Evolutionary conservation across 106 monocot species (phyloP).

Genomic region (Acanthochlamys bracteata): DNA sequence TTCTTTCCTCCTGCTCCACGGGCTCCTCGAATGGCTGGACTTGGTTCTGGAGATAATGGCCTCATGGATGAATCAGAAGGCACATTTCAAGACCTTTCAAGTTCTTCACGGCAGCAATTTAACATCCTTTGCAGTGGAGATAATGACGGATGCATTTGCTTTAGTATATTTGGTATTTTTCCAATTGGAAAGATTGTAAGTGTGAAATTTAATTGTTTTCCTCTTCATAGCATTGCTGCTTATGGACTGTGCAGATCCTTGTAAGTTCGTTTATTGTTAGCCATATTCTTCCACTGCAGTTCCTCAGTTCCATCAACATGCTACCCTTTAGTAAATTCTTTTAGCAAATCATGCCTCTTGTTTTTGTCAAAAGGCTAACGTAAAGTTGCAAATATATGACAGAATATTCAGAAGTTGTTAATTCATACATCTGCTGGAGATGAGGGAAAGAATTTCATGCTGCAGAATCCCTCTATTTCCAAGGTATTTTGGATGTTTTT

Average conservation of each 20-base stretch:
- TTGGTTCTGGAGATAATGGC: constrained; percentile 61
- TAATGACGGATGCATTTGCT: constrained; percentile 81
- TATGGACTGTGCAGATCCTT: too few relatives aligned
- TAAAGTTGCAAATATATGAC: constrained; percentile 3
- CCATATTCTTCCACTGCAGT: too few relatives aligned
- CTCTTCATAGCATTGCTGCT: too few relatives aligned
- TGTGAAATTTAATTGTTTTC: background rate
- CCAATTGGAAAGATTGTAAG: constrained; percentile 90
- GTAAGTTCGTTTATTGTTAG: too few relatives aligned
- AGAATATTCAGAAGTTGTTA: constrained; percentile 60
- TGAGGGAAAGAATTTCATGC: constrained; percentile 17
- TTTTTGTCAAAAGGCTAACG: too few relatives aligned
- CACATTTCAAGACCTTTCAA: constrained; percentile 52
- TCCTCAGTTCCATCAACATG: too few relatives aligned
- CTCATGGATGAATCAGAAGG: constrained; percentile 61
- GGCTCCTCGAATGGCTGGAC: constrained; percentile 73
- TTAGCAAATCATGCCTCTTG: too few relatives aligned
- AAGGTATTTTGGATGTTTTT: constrained; percentile 45
- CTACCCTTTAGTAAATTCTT: background rate
- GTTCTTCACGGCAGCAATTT: constrained; percentile 52
- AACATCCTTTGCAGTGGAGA: constrained; percentile 93
- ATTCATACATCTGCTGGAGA: constrained; percentile 17
- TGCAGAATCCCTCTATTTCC: constrained; percentile 60
- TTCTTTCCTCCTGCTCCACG: constrained; percentile 92
- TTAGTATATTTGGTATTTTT: constrained; percentile 96